Conservation (phyloP, 192 early-diverging fungal species). For the Coemansia sp. region DNA sequence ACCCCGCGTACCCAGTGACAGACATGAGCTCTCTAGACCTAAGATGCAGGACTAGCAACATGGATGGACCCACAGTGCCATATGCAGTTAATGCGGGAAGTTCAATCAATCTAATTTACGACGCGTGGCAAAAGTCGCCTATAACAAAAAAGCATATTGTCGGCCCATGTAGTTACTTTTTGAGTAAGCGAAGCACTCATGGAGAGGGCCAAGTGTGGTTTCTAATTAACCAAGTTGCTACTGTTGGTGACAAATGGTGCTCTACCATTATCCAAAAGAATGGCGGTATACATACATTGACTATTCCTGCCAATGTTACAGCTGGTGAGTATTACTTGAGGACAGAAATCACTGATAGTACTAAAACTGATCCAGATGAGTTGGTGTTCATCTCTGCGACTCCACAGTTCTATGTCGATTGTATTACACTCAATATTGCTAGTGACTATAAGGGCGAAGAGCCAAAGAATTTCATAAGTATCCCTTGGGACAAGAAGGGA, state of each 20-base stretch:
- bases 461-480: background rate
- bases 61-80: background rate
- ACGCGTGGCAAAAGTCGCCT: slow-evolving; percentile 10
- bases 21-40: slow-evolving; percentile 2
- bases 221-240: background rate
- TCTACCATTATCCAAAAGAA: slow-evolving; percentile 1
- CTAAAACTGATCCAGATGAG: background rate
- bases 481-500: background rate
- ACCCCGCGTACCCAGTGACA: background rate
- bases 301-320: background rate
- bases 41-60: slow-evolving; percentile 1
- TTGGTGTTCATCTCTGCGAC: background rate
- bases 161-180: background rate
- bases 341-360: slow-evolving; percentile 1
- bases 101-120: background rate
- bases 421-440: background rate
- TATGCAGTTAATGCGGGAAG: background rate
- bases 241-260: background rate
- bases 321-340: slow-evolving; percentile 3
- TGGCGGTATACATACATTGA: background rate
- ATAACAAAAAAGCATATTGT: background rate
- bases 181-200: background rate
- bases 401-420: slow-evolving; percentile 6
- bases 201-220: slow-evolving; percentile 3
- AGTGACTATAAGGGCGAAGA: background rate